phyloP scores from a whole-genome alignment of 805 yeast genomes.

The Naumovozyma baii region DNA sequence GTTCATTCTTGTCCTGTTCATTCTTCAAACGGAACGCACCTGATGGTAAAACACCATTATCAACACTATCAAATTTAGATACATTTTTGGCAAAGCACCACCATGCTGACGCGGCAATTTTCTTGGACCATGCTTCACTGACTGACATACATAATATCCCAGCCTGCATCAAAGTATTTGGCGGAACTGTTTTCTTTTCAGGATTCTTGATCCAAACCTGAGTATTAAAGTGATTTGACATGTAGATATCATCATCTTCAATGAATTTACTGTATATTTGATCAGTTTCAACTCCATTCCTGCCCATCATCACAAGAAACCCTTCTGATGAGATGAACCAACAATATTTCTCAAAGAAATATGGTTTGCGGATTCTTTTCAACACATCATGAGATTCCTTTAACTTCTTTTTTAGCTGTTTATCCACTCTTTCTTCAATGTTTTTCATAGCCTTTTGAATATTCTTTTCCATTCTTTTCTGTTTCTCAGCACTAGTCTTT shows the following conservation, averaged over 20 bases:
- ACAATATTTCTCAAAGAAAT: conserved; percentile 87
- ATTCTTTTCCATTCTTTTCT: conserved; percentile 67
- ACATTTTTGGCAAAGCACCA: conserved; percentile 62
- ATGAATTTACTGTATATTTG: conserved; percentile 71
- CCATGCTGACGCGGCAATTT: conserved; percentile 77
- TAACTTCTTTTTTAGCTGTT: conserved; percentile 56
- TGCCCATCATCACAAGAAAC: conserved; percentile 76
- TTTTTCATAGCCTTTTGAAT: conserved; percentile 70
- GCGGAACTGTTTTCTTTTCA: conserved; percentile 65
- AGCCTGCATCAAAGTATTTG: conserved; percentile 81
- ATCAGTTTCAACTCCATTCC: conserved; percentile 71
- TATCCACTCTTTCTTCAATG: conserved; percentile 67
- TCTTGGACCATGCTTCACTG: conserved; percentile 84
- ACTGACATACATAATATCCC: conserved; percentile 75
- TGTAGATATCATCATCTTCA: conserved; percentile 60
- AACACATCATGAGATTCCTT: conserved; percentile 46
- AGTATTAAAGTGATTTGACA: conserved; percentile 65
- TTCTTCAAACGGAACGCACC: conserved; percentile 52
- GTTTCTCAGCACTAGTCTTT: conserved; percentile 67
- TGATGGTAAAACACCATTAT: conserved; percentile 41
- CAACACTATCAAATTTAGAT: conserved; percentile 57
- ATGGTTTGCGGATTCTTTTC: conserved; percentile 57
- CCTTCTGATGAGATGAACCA: conserved; percentile 95
- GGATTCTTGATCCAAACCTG: conserved; percentile 79
- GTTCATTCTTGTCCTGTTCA: conserved; percentile 41